Conservation (phyloP, 805 yeast species). For the Lachancea dasiensis region DNA sequence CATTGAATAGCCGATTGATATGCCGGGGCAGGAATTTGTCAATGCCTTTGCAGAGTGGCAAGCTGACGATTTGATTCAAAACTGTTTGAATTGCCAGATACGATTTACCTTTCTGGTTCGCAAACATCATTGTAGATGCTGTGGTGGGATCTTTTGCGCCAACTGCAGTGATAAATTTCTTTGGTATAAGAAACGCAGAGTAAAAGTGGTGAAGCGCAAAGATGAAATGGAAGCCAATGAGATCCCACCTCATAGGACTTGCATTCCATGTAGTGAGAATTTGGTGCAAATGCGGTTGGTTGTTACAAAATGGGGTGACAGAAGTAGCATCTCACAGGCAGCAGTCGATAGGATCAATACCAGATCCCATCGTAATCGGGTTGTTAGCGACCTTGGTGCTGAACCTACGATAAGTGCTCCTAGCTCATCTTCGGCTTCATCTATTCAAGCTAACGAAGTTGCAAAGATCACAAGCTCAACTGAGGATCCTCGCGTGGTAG, state of each 20-base stretch:
- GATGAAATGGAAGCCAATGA: conserved; percentile 19
- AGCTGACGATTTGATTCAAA: conserved; percentile 22
- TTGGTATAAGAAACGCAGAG: conserved; percentile 24
- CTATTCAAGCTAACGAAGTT: conserved; percentile 24
- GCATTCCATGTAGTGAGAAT: conserved; percentile 51
- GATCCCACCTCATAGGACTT: conserved; percentile 53
- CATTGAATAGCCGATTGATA: too few relatives aligned
- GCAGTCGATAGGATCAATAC: not conserved
- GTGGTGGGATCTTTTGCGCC: conserved; percentile 61
- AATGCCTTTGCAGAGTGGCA: conserved; percentile 30
- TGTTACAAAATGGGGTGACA: conserved; percentile 18
- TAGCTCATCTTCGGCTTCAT: conserved; percentile 10
- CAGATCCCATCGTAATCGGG: not conserved
- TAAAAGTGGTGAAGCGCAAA: conserved; percentile 23
- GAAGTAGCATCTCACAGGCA: not conserved
- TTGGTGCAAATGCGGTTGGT: conserved; percentile 27
- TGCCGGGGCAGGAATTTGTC: conserved; percentile 13
- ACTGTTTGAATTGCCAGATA: conserved; percentile 44
- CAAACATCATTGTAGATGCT: conserved; percentile 63
- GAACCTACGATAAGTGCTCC: conserved; percentile 1
- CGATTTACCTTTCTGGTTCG: conserved; percentile 47
- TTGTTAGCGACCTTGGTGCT: not conserved
- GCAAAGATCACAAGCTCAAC: conserved; percentile 24
- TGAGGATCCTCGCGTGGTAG: conserved; percentile 11
- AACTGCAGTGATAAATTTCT: conserved; percentile 26